These are phyloP conservation scores for Paramecium biaurelia DNA, from an alignment of 73 alveolate genomes.

Conservation along the genomic window DNA sequence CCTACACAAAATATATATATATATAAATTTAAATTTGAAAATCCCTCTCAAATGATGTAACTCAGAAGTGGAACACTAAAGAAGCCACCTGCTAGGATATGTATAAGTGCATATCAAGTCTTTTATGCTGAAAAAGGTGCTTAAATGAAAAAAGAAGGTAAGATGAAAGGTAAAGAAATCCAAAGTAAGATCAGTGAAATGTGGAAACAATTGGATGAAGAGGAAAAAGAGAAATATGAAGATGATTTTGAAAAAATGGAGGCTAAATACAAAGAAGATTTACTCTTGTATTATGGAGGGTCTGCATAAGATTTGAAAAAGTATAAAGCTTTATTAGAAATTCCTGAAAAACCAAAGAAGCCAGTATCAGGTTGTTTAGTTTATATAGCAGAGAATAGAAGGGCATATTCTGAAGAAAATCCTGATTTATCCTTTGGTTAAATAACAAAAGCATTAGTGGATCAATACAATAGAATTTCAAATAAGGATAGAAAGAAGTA, in stretches of 20 bases:
- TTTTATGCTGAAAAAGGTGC: not conserved
- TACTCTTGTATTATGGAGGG: constrained; percentile 10
- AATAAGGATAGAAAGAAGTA: constrained; percentile 22
- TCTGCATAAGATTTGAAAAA: not conserved
- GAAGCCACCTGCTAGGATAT: not conserved
- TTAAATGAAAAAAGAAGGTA: not conserved
- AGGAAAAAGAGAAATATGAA: not conserved
- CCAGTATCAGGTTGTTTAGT: constrained; percentile 18
- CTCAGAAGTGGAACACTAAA: constrained; percentile 17
- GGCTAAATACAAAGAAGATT: not conserved
- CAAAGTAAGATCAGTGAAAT: not conserved
- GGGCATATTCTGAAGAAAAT: not conserved
- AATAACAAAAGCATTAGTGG: not conserved
- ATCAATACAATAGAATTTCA: not conserved
- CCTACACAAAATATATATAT: not conserved
- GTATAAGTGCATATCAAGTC: not conserved
- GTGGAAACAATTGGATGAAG: not conserved
- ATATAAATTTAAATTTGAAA: not conserved
- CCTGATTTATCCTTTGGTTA: not conserved
- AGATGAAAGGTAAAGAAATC: not conserved
- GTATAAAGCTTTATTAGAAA: not conserved
- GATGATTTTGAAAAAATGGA: not conserved
- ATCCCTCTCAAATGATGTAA: constrained; percentile 1
- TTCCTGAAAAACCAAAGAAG: not conserved
- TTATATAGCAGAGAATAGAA: not conserved